phyloP scores from a whole-genome alignment of 1,284 basidiomycete species.

The Fomitopsis betulina region DNA sequence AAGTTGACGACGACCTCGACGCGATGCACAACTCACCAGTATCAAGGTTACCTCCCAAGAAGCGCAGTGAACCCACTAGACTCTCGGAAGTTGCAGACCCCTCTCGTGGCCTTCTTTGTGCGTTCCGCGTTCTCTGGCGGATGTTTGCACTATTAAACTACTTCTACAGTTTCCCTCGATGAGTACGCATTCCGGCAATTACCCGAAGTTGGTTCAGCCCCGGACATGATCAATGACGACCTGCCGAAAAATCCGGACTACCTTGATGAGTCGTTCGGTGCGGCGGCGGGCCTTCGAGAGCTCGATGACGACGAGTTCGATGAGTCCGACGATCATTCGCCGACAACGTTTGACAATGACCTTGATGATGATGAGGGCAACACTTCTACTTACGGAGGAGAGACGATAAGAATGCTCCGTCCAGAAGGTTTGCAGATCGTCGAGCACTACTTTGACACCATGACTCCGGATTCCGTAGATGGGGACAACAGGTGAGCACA shows the following conservation, averaged over 20 bases:
- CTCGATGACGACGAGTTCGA: constrained; percentile 67
- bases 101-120: constrained; percentile 17
- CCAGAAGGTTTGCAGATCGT: constrained; percentile 51
- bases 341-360: constrained; percentile 27
- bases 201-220: constrained; percentile 70
- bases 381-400: constrained; percentile 69
- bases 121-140: not conserved
- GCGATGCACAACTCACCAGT: not conserved
- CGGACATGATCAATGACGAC: constrained; percentile 91
- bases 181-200: constrained; percentile 75
- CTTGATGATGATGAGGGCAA: constrained; percentile 21
- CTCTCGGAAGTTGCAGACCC: constrained; percentile 25
- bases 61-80: constrained; percentile 30
- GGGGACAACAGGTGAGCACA: constrained; percentile 41
- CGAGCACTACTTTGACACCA: constrained; percentile 69
- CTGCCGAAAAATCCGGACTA: constrained; percentile 87
- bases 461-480: constrained; percentile 50
- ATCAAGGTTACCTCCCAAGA: constrained; percentile 14
- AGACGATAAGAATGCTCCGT: constrained; percentile 80
- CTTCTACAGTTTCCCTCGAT: constrained; percentile 67
- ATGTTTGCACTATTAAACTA: not conserved
- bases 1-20: constrained; percentile 14
- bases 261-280: constrained; percentile 76
- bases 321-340: constrained; percentile 42
- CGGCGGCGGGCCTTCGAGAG: constrained; percentile 71